Conservation (phyloP, 139 green algal species). For the Pycnococcus provasolii region DNA sequence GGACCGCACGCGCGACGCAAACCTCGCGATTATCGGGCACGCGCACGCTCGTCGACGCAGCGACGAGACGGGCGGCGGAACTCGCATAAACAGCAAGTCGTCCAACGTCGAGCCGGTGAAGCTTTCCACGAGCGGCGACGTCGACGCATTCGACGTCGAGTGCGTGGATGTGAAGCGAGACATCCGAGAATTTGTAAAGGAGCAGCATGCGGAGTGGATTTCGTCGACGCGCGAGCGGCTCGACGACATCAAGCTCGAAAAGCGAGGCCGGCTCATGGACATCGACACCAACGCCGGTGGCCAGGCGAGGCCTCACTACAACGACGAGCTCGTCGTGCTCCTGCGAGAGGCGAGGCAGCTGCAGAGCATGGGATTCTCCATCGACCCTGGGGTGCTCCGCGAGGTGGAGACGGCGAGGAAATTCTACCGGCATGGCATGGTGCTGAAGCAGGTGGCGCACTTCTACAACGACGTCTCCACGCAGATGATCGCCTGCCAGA, state of each 20-base stretch:
- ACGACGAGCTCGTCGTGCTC: constrained; percentile 50
- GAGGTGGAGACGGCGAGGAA: constrained; percentile 53
- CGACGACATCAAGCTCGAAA: constrained; percentile 46
- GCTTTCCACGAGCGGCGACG: too few species aligned
- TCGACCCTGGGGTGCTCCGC: constrained; percentile 39
- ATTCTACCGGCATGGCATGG: constrained; percentile 67
- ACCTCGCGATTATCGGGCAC: neutral
- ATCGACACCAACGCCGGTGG: constrained; percentile 45
- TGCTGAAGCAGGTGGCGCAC: constrained; percentile 67
- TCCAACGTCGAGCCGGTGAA: too few species aligned
- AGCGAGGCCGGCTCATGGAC: constrained; percentile 55
- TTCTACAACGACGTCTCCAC: constrained; percentile 76
- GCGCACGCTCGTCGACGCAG: neutral
- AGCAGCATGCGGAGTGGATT: constrained; percentile 17
- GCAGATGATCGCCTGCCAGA: constrained; percentile 69
- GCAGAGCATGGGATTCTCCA: constrained; percentile 45
- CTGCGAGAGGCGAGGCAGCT: constrained; percentile 63
- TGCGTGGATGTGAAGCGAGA: constrained; percentile 13
- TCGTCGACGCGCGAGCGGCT: constrained; percentile 37
- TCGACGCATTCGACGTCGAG: neutral
- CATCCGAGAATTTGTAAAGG: constrained; percentile 15
- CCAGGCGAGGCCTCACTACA: constrained; percentile 58
- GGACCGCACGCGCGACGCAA: neutral
- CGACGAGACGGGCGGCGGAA: neutral
- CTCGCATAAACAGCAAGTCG: too few species aligned